Percentiles rank a stretch among this genome's conserved stretches.
Conservation (phyloP, 1,284 basidiomycete species). For the Singerocomus inundabilis region DNA sequence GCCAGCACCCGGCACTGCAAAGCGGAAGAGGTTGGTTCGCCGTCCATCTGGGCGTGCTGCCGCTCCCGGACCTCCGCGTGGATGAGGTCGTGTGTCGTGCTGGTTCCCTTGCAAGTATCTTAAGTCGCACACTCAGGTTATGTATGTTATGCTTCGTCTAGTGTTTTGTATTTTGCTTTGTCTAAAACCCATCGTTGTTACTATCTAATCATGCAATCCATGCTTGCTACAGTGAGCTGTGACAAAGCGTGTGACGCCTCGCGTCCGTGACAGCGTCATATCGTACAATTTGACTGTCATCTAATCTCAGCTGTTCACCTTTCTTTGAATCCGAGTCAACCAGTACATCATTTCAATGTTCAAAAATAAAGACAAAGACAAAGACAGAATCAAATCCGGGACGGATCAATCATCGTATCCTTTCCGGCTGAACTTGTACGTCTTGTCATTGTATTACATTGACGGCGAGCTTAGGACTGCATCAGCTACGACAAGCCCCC, state of each 20-base stretch:
- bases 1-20: constrained; percentile 25
- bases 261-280: constrained; percentile 25
- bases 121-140: constrained; percentile 23
- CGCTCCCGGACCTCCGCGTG: constrained; percentile 26
- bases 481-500: constrained; percentile 86
- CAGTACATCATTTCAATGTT: constrained; percentile 16
- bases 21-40: constrained; percentile 30
- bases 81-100: constrained; percentile 11
- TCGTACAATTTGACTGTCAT: background rate
- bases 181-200: constrained; percentile 8
- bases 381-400: no score
- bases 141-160: constrained; percentile 34
- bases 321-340: background rate
- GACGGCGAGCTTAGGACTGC: constrained; percentile 6
- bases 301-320: background rate
- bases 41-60: constrained; percentile 30
- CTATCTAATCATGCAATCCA: constrained; percentile 20
- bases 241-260: constrained; percentile 29
- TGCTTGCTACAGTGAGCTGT: constrained; percentile 1
- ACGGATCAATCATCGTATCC: no score
- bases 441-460: constrained; percentile 12
- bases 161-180: constrained; percentile 26
- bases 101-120: constrained; percentile 22
- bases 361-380: constrained; percentile 19
- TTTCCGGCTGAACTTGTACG: constrained; percentile 80